Evolutionary conservation across 495 filamentous ascomycete species (phyloP), one percentile per base, ranked within the genome.

Genomic region (Amniculicola lignicola): DNA sequence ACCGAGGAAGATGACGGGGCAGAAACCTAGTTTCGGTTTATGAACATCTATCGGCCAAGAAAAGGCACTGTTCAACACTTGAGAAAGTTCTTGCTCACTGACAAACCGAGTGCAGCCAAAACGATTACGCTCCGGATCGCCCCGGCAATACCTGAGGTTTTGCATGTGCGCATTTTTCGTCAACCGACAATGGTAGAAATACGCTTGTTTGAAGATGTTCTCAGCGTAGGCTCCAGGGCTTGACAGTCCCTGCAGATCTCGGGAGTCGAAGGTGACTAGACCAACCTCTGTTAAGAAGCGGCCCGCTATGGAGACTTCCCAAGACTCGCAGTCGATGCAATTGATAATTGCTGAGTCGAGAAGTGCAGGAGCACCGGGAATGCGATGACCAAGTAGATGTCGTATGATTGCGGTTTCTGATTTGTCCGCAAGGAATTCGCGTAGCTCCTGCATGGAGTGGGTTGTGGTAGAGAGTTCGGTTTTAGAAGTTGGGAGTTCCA

Each of bases 101-200:
- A 56, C 24, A 21, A 46, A 56, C 10, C 43, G 31, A 1, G 52
- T 56, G 14, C 7, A 6, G 42, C 52, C 52, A 18, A 37, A 56
- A 23, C 27, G 40, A 21, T 47, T 47, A 1, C 14, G 7, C 1
- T 9, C 23, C 10, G 42, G 52, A n/a, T 56, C 31, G 22, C 52
- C 52, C 3, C 15, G n/a, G 29, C 41, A 48, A 43, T 31, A 48
- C 11, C 16, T 22, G 4, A 6, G 16, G 37, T 56, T 56, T 1
- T 47, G 2, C 6, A 38, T 7, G 52, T 56, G 52, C 11, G 41
- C 52, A 31, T 56, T 38, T 4, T 15, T 9, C 27, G 16, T 21
- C 1, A 56, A 9, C 2, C 52, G 52, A 31, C 23, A 47, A 24
- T 56, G 52, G 29, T 56, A 56, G 35, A 56, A 56, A 10, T 33